A percentile compares a stretch with the other conserved stretches of the same genome.
phyloP scores from a whole-genome alignment of 225 moss, liverwort and hornwort genomes.

The Ulota crispa region DNA sequence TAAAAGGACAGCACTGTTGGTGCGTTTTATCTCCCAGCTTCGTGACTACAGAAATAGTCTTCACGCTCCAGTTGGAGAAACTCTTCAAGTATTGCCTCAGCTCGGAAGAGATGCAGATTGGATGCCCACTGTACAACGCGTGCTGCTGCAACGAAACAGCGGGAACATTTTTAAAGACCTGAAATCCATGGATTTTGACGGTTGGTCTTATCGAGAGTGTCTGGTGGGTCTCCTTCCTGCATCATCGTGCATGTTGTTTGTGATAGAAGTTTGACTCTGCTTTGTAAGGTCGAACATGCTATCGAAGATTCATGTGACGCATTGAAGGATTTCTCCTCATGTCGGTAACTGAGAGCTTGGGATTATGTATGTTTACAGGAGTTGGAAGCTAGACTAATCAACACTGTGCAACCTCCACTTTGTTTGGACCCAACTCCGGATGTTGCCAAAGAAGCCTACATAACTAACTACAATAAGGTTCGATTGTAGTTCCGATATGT shows the following conservation, averaged over 20 bases:
- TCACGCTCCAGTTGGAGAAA: slow-evolving; percentile 40
- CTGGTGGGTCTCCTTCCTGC: slow-evolving; percentile 59
- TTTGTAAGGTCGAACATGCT: slow-evolving; percentile 5
- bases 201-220: slow-evolving; percentile 87
- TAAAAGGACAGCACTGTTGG: slow-evolving; percentile 4
- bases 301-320: background rate
- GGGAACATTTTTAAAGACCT: slow-evolving; percentile 90
- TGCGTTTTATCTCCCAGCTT: slow-evolving; percentile 57
- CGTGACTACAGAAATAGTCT: slow-evolving; percentile 86
- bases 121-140: slow-evolving; percentile 67
- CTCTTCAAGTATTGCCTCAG: slow-evolving; percentile 42
- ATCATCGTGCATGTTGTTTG: background rate
- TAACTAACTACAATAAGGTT: slow-evolving; percentile 86
- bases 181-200: slow-evolving; percentile 80
- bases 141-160: slow-evolving; percentile 79
- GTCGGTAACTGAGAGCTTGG: slow-evolving; percentile 28
- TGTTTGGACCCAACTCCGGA: slow-evolving; percentile 88
- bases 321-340: background rate
- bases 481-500: slow-evolving; percentile 9
- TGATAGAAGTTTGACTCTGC: slow-evolving; percentile 16
- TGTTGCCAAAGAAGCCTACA: slow-evolving; percentile 81
- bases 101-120: slow-evolving; percentile 58
- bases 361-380: slow-evolving; percentile 54
- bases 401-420: slow-evolving; percentile 74
- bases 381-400: slow-evolving; percentile 90